These are phyloP conservation scores for Circinella minor DNA, from an alignment of 371 early-diverging fungal species.

Conservation along the genomic window DNA sequence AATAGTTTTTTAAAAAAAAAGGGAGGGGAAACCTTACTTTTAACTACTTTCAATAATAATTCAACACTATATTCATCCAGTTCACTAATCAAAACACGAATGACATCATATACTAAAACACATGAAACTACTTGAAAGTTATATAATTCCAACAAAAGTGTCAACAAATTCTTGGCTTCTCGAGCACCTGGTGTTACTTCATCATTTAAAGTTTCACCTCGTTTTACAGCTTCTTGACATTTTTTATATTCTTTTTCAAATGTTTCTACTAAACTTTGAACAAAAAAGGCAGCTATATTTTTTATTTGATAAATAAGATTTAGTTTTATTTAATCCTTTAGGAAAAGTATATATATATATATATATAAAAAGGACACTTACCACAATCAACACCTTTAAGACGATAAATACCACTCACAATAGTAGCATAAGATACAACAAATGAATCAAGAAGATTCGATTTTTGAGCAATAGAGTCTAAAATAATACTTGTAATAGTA, in stretches of 20 bases:
- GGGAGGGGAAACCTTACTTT: slow-evolving; percentile 51
- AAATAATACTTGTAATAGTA: slow-evolving; percentile 77
- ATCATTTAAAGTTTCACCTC: slow-evolving; percentile 45
- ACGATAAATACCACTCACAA: slow-evolving; percentile 82
- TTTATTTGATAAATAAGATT: not conserved
- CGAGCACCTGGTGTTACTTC: slow-evolving; percentile 59
- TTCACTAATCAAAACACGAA: slow-evolving; percentile 69
- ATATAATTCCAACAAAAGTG: slow-evolving; percentile 85
- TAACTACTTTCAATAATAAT: slow-evolving; percentile 82
- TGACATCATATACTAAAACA: slow-evolving; percentile 86
- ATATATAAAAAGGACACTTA: slow-evolving; percentile 26
- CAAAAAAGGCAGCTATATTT: slow-evolving; percentile 82
- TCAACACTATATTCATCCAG: slow-evolving; percentile 87
- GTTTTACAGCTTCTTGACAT: slow-evolving; percentile 31
- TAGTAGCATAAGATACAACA: slow-evolving; percentile 85
- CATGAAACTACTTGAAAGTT: slow-evolving; percentile 89
- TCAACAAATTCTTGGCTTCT: slow-evolving; percentile 80
- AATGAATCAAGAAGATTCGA: slow-evolving; percentile 89
- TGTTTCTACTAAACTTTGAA: slow-evolving; percentile 82
- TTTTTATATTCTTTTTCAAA: slow-evolving; percentile 65
- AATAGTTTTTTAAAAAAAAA: too few relatives aligned
- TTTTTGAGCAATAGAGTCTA: slow-evolving; percentile 78
- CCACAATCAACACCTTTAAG: slow-evolving; percentile 87
- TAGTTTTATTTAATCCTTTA: too few relatives aligned
- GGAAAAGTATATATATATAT: too few relatives aligned